Base-by-base conservation (phyloP, 768 basidiomycete species). In the Auriculariales sp. region DNA sequence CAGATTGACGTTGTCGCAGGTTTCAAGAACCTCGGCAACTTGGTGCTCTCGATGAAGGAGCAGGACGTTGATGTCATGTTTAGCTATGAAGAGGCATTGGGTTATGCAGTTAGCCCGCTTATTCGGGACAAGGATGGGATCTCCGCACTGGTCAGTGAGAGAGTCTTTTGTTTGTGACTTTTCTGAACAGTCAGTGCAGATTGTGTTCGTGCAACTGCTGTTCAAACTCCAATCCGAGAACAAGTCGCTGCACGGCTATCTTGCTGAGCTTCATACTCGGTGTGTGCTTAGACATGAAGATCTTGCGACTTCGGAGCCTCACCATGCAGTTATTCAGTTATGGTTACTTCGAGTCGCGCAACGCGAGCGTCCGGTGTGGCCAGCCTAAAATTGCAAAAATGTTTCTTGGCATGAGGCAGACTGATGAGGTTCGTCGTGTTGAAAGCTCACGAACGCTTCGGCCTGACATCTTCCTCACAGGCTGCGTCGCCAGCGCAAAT, bases 41-140 rank as follows among this genome's bases (percentile, higher is more conserved):
- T 79, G 7, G 85, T 82, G 3, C 64, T 88, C 30, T 65, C 70
- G 46, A 72, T 91, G 14, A 79, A 73, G 12, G 59, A 66, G 35
- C 64, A 78, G 32, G 89, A 87, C 2, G 86, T 74, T 57, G 74
- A 81, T 34, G 80, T 83, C 9, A 77, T 74, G 0, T 91, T 92
- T 57, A 87, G 81, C 9, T 93, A 93, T 58, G 90, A 93, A 59
- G 90, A 93, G 64, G 90, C 91, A 1, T 91, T 93, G 49, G 90
- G 90, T 3, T 93, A 77, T 59, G 91, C 91, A 87, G 79, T 89
- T 62, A 85, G 86, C 25, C 68, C 75, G 12, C 68, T 78, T 25
- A 76, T 92, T 55, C 71, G 83, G 30, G 90, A 93, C 61, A 93
- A 93, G 61, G 90, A 93, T 59, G 90, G 90, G 2, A 77, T 93